A percentile compares a stretch with the other conserved stretches of the same genome.
These are phyloP conservation scores for Talaromyces albobiverticillius DNA, from an alignment of 2,329 filamentous ascomycete species.

Conservation along the genomic window DNA sequence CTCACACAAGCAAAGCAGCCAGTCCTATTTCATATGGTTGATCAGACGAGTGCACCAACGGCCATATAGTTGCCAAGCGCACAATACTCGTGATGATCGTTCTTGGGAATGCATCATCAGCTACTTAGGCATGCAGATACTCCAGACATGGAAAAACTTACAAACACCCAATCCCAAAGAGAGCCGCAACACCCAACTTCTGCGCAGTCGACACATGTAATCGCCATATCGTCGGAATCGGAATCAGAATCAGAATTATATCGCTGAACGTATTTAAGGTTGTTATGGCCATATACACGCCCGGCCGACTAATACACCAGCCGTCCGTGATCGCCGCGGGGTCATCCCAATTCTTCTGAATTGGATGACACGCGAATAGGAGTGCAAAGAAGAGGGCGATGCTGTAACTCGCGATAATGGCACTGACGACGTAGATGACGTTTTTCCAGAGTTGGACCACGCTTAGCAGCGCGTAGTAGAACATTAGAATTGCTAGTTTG, in stretches of 20 bases:
- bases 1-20: slow-evolving; percentile 17
- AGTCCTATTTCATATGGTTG: slow-evolving; percentile 19
- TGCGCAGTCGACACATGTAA: slow-evolving; percentile 17
- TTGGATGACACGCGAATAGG: slow-evolving; percentile 23
- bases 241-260: slow-evolving; percentile 21
- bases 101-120: slow-evolving; percentile 4
- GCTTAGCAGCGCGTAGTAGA: slow-evolving; percentile 19
- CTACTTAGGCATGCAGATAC: background rate
- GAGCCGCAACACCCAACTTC: slow-evolving; percentile 18
- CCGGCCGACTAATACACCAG: slow-evolving; percentile 18
- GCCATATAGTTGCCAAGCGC: slow-evolving; percentile 22
- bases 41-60: slow-evolving; percentile 20
- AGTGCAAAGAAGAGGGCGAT: slow-evolving; percentile 2
- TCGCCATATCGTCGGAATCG: slow-evolving; percentile 16
- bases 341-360: slow-evolving; percentile 21
- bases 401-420: slow-evolving; percentile 14
- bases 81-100: slow-evolving; percentile 23
- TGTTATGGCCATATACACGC: slow-evolving; percentile 21
- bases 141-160: background rate
- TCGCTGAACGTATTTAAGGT: slow-evolving; percentile 24
- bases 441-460: slow-evolving; percentile 6
- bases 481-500: slow-evolving; percentile 20
- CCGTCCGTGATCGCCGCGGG: slow-evolving; percentile 12
- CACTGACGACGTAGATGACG: slow-evolving; percentile 6
- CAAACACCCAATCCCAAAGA: background rate